Base-by-base conservation (phyloP, 768 basidiomycete genomes). In the Suillus luteus region DNA sequence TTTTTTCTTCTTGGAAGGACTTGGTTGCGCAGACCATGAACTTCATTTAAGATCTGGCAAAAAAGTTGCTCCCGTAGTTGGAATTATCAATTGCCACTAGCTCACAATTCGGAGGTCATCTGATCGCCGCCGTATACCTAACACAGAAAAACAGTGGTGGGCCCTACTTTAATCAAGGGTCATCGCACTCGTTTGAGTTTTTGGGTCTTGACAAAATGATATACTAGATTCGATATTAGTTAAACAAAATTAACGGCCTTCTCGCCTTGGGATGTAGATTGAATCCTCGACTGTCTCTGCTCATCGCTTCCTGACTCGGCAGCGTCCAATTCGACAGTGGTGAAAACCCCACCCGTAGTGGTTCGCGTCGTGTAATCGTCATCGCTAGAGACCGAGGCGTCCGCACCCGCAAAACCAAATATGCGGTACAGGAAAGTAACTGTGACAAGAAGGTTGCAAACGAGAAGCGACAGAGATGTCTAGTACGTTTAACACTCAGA, bases 391-490 rank as follows among this genome's bases (percentile, higher is more conserved):
- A 19, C 24, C 3, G 17, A 27, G 27, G 31, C 17, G 8, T 58
- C 57, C 10, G 40, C 57, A 19, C 19, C 24, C 9, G 11, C 11
- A 10, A 41, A 58, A 27, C 57, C 24, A 41, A 41, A 31, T 41
- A 41, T 41, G 40, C 57, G 57, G 40, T 58, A 58, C 24, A 58
- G 40, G 57, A 58, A 41, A 11, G 57, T 41, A 40, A 58, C 57
- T 19, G 19, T 3, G 17, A 58, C 57, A n/a, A 58, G 57, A 41
- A 58, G 57, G 40, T 58, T 58, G 17, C 38, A 58, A 37, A 58
- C 24, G 10, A 58, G 57, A 27, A 58, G 57, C 31, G 60, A 35
- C 11, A 27, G 17, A 5, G 54, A 14, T n/a, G 2, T 59, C 46
- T 58, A 27, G 49, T 37, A 60, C 15, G 11, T 59, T 27, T 14